Percentiles rank a stretch among this genome's conserved stretches.
These are phyloP conservation scores for Curvularia lunata DNA, from an alignment of 2,329 filamentous ascomycete genomes.

Conservation along the genomic window DNA sequence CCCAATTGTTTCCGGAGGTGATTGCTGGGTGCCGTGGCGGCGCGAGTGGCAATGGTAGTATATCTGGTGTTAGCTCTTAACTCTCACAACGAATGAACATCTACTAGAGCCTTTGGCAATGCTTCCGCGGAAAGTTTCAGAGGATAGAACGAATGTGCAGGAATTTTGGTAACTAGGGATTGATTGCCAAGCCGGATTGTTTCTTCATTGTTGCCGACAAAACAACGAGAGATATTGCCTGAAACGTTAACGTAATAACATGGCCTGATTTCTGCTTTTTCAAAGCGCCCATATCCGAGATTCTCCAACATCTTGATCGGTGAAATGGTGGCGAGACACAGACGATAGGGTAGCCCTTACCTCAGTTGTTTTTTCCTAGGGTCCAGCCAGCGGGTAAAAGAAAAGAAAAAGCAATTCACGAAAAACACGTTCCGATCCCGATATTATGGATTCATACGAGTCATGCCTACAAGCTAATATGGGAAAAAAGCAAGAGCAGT, in stretches of 20 bases:
- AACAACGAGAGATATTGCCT: background rate
- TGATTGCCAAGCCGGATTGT: background rate
- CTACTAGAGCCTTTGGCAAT: background rate
- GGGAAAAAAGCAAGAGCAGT: background rate
- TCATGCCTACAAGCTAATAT: background rate
- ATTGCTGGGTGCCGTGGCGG: conserved; percentile 21
- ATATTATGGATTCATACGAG: background rate
- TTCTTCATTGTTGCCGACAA: background rate
- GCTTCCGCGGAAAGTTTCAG: background rate
- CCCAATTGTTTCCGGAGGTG: conserved; percentile 26
- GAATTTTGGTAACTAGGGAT: background rate
- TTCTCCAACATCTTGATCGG: background rate
- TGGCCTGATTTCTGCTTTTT: background rate
- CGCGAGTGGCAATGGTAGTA: conserved; percentile 7
- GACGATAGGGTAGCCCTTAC: background rate
- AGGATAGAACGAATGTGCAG: background rate
- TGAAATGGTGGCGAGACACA: background rate
- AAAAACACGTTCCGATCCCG: background rate
- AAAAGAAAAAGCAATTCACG: background rate
- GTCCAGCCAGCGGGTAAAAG: no score
- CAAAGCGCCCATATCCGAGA: background rate
- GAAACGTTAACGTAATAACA: background rate
- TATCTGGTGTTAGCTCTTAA: background rate
- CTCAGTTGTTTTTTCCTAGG: background rate
- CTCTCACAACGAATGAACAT: background rate